Evolutionary conservation across 306 rosid genomes (phyloP).

Genomic region (Quercus aquifolioides): DNA sequence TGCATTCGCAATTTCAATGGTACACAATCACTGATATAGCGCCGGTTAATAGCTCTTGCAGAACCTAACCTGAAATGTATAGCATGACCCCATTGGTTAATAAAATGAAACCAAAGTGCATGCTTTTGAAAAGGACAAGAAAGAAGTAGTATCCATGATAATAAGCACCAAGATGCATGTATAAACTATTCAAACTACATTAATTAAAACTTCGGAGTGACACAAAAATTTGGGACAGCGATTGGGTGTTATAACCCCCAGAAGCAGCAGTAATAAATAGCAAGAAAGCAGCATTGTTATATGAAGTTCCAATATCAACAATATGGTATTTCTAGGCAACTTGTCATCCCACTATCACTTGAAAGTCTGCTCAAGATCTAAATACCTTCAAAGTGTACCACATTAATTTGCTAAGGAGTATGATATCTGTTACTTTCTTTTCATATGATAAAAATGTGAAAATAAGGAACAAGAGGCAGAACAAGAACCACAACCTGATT

Average conservation of each 20-base stretch:
- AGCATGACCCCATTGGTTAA: not conserved
- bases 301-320: not conserved
- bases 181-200: not conserved
- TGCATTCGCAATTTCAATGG: slow-evolving; percentile 44
- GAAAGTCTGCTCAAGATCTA: not conserved
- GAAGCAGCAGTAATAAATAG: not conserved
- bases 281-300: not conserved
- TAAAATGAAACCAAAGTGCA: not conserved
- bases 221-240: not conserved
- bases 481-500: not conserved
- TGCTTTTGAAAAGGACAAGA: not conserved
- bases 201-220: not conserved
- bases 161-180: not conserved
- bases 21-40: slow-evolving; percentile 53
- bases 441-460: not conserved
- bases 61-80: slow-evolving; percentile 45
- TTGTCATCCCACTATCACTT: not conserved
- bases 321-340: not conserved
- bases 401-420: not conserved
- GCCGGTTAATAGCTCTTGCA: slow-evolving; percentile 51
- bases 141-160: not conserved
- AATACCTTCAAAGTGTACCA: not conserved
- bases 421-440: not conserved
- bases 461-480: slow-evolving; percentile 1
- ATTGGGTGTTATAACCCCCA: not conserved